Evolutionary conservation across 176 grass and related monocot genomes (phyloP), one percentile per base, ranked within the genome.

Genomic region (Coix lacrymajobi): DNA sequence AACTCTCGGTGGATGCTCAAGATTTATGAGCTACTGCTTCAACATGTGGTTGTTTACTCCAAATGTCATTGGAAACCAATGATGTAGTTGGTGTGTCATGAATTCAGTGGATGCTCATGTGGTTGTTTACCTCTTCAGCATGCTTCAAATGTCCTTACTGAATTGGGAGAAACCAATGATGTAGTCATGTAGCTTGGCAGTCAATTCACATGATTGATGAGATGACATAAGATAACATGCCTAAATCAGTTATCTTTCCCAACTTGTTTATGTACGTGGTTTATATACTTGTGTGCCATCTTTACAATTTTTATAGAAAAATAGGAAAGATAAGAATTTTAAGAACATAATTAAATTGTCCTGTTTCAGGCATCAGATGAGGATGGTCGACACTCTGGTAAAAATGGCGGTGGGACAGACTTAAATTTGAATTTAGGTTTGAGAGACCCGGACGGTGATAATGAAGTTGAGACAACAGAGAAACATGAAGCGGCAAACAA

Each of bases 401-500:
- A 89, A 83, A 79, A 88, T 32, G 81, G 78, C 22, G 81, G 81
- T 62, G 87, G 87, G 16, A 87, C 92, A 25, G 87, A 94, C 28
- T 68, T 94, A 54, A 91, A 94, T 71, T 76, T 94, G 48, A 94
- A 91, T 84, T 87, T 94, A 58, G 92, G 87, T 90, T 83, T 85
- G 5, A 87, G 77, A 79, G 89, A 84, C 19, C 87, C 79, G 2
- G 79, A 94, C 8, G 79, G 81, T 63, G 92, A 87, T 25, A 73
- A 72, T 5, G 84, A 89, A 49, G 60, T 58, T 80, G 87, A 90
- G 45, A 83, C 57, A 71, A 52, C 38, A 8, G 75, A 86, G 60
- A 81, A 85, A 20, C 74, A 81, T 1, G 78, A 89, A 63, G 73
- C 3, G 7, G 56, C 34, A 11, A 87, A 61, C 28, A 57, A 87